Conservation (phyloP, 2,329 filamentous ascomycete species). For the Elsinoe ampelina region DNA sequence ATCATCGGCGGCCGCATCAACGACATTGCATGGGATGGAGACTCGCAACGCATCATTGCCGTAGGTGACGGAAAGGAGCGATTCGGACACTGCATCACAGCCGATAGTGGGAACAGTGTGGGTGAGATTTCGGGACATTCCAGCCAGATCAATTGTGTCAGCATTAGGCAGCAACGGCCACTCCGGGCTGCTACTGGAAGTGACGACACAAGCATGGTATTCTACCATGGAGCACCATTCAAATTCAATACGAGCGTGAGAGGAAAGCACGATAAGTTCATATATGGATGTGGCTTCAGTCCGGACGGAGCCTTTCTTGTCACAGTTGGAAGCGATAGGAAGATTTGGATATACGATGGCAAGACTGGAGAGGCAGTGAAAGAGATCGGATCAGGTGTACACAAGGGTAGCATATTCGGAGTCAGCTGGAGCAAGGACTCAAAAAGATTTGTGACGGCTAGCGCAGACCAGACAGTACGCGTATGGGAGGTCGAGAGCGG, state of each 20-base stretch:
- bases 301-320: conserved; percentile 75
- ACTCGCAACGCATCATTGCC: conserved; percentile 91
- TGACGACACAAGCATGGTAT: conserved; percentile 82
- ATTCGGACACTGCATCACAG: conserved; percentile 88
- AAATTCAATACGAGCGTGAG: conserved; percentile 83
- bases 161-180: conserved; percentile 82
- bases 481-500: conserved; percentile 84
- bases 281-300: conserved; percentile 80
- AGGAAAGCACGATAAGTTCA: conserved; percentile 76
- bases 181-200: conserved; percentile 82
- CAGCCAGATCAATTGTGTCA: conserved; percentile 80
- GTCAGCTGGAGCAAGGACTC: conserved; percentile 86
- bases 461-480: conserved; percentile 88
- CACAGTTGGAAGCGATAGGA: conserved; percentile 84
- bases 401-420: conserved; percentile 86
- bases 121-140: conserved; percentile 91
- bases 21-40: conserved; percentile 94
- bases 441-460: conserved; percentile 78
- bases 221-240: conserved; percentile 89
- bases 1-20: conserved; percentile 94
- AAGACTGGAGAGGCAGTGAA: conserved; percentile 80
- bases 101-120: conserved; percentile 90
- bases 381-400: conserved; percentile 71
- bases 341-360: conserved; percentile 91
- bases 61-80: conserved; percentile 91